These are phyloP conservation scores for Mycena sp. DNA, from an alignment of 1,284 basidiomycete species.

Conservation along the genomic window DNA sequence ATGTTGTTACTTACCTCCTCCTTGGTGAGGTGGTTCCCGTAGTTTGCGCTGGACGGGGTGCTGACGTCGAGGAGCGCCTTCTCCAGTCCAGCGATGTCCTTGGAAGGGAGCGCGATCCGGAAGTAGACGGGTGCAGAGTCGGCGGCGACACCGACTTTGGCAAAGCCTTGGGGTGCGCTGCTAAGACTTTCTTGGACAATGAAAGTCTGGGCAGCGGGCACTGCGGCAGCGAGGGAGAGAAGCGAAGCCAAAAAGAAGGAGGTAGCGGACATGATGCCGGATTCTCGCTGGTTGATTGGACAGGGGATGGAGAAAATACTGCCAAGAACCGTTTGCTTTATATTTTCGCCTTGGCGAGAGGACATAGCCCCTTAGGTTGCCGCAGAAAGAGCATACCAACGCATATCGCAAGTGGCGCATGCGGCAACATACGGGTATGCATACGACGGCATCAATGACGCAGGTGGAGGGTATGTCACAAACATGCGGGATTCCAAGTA, in stretches of 20 bases:
- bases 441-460: no score
- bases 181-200: conserved; percentile 4
- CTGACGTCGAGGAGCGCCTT: conserved; percentile 54
- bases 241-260: conserved; percentile 12
- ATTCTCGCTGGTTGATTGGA: not conserved
- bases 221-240: conserved; percentile 9
- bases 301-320: not conserved
- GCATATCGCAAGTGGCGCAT: no score
- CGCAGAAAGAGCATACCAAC: no score
- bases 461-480: no score
- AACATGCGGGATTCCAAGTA: no score
- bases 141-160: conserved; percentile 45
- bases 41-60: conserved; percentile 52
- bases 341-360: not conserved
- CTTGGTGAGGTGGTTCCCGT: conserved; percentile 57
- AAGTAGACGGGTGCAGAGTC: conserved; percentile 48
- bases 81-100: conserved; percentile 48
- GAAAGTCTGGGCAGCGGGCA: not conserved
- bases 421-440: no score
- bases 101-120: conserved; percentile 51
- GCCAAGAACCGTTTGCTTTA: not conserved
- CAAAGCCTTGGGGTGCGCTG: conserved; percentile 46
- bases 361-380: no score
- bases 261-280: conserved; percentile 8
- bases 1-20: conserved; percentile 48